Evolutionary conservation across 805 yeast genomes (phyloP), one percentile per base, ranked within the genome.

Genomic region (Ogataea populi-albae): DNA sequence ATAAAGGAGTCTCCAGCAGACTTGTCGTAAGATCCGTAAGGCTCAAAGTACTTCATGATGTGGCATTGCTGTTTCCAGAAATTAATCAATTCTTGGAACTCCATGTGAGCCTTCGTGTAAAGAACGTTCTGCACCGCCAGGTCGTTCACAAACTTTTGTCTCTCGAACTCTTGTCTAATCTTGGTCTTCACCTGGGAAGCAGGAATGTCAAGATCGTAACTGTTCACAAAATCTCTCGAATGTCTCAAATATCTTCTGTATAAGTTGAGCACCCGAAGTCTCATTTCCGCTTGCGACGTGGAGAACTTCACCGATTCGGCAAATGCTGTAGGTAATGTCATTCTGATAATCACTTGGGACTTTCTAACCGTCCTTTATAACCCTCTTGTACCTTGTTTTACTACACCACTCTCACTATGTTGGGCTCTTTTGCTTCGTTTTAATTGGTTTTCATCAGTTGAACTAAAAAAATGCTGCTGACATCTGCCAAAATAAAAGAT

Each of bases 41-140:
- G 79, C 48, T 80, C 85, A 50, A 86, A 86, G 68, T 81, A 86
- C 64, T 81, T 77, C 79, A 83, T 69, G 29, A 86, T 86, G 61
- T 86, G 94, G 46, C 89, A 76, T 57, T 77, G 79, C 69, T 86
- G 95, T 61, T 86, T 86, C 95, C 95, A 86, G 68, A 86, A 86
- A 65, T 86, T 86, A 53, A 81, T 73, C 54, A 85, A 71, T 57
- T 86, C 95, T 65, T 86, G 95, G 64, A 79, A 86, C 61, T 86
- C 95, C 93, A 84, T 84, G 54, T 84, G 88, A 5, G 91, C 95
- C 66, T 85, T 83, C 66, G 84, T 78, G 48, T 77, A 76, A 39
- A 86, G 68, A 12, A 83, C 72, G 61, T 86, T 86, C 45, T 73
- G 69, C 30, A 81, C 75, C 22, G 76, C 75, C 47, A 81, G 59